Percentiles rank a stretch among this genome's conserved stretches.
Evolutionary conservation across 345 rosid species (phyloP).

Genomic region (Melaleuca quinquenervia): DNA sequence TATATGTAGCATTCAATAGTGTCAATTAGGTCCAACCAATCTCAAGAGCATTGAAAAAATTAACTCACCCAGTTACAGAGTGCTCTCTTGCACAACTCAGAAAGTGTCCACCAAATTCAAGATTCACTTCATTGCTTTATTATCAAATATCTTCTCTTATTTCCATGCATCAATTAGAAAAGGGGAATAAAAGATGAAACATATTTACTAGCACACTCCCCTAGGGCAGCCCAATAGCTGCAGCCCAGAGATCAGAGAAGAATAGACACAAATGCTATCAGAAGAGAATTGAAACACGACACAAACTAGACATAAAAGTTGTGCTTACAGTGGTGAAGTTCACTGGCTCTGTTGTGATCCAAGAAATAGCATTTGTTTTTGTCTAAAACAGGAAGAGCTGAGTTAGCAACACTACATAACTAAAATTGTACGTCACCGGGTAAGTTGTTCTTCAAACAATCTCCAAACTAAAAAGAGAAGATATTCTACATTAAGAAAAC

Average conservation of each 20-base stretch:
- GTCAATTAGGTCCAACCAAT: neutral
- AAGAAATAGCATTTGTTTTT: conserved; percentile 68
- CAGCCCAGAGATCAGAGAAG: neutral
- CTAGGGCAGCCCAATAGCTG: neutral
- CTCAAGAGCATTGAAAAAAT: neutral
- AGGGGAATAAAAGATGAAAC: neutral
- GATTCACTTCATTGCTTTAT: neutral
- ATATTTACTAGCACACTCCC: neutral
- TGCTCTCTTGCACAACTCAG: neutral
- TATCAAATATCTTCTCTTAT: neutral
- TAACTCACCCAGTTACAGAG: neutral
- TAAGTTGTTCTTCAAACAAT: neutral
- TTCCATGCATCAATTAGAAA: neutral
- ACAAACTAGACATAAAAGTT: neutral
- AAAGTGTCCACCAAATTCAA: neutral
- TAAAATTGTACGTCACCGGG: neutral
- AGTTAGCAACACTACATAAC: neutral
- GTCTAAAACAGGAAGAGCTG: conserved; percentile 35
- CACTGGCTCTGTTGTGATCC: conserved; percentile 98
- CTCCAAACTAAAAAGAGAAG: neutral
- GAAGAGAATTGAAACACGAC: neutral
- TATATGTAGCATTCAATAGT: neutral
- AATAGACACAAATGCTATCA: neutral
- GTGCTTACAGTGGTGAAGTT: conserved; percentile 81
- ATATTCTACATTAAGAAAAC: neutral